phyloP scores from a whole-genome alignment of 2,329 filamentous ascomycete genomes.

The Immersiporthe knoxdaviesiana region DNA sequence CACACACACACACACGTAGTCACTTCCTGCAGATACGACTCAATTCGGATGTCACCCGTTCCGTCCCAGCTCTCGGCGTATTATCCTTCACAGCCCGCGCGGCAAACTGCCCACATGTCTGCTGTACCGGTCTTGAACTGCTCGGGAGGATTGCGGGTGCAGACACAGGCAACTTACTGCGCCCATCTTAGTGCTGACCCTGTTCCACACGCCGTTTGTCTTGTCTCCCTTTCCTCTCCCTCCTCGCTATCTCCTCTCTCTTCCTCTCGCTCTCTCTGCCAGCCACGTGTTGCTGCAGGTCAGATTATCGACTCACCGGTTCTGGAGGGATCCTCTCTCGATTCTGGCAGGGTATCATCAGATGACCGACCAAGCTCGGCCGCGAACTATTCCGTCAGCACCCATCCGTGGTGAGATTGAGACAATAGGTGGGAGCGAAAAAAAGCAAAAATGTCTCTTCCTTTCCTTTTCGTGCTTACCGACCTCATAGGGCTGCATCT shows the following conservation, averaged over 20 bases:
- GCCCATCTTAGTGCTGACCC: slow-evolving; percentile 19
- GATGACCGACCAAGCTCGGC: not conserved
- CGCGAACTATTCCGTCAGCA: slow-evolving; percentile 2
- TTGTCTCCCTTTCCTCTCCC: not conserved
- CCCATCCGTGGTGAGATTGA: not conserved
- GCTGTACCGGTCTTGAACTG: not conserved
- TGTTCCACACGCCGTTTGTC: not conserved
- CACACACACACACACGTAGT: not conserved
- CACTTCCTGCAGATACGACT: slow-evolving; percentile 1
- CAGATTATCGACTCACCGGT: not conserved
- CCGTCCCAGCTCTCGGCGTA: not conserved
- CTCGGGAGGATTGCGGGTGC: not conserved
- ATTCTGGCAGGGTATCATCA: not conserved
- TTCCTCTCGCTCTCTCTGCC: not conserved
- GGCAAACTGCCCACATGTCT: slow-evolving; percentile 1
- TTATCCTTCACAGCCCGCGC: not conserved
- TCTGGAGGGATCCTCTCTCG: not conserved
- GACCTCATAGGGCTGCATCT: slow-evolving; percentile 17
- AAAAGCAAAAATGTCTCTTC: not conserved
- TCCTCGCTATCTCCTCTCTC: not conserved
- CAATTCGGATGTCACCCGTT: not conserved
- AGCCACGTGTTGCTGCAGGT: slow-evolving; percentile 19
- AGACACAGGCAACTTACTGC: slow-evolving; percentile 14
- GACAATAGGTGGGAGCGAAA: not conserved
- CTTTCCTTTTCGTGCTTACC: not conserved